Evolutionary conservation across 1,284 basidiomycete genomes (phyloP).

Genomic region (Trichosporon faecale): DNA sequence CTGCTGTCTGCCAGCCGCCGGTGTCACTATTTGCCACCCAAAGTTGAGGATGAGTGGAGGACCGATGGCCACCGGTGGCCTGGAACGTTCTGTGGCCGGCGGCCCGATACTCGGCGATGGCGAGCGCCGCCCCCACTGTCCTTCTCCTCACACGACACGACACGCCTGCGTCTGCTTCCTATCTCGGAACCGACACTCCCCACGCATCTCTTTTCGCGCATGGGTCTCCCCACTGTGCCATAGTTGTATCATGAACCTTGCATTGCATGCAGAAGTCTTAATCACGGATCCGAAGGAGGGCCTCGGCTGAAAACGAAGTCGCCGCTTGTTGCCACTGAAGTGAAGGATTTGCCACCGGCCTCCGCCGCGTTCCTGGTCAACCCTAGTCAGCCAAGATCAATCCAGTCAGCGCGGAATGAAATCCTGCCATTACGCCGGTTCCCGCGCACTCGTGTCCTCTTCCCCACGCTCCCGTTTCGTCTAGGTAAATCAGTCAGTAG

Average conservation of each 20-base stretch:
- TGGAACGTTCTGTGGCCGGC: neutral
- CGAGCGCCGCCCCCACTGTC: neutral
- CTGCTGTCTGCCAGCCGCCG: neutral
- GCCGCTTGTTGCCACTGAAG: neutral
- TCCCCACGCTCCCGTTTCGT: too few relatives aligned
- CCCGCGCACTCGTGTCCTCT: neutral
- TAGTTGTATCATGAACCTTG: neutral
- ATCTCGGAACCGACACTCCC: neutral
- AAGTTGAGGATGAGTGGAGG: too few relatives aligned
- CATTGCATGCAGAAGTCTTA: neutral
- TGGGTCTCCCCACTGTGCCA: neutral
- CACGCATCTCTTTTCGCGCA: neutral
- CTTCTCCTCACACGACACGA: too few relatives aligned
- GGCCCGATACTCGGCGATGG: neutral
- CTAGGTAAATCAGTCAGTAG: too few relatives aligned
- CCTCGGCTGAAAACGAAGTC: neutral
- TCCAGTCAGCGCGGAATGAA: neutral
- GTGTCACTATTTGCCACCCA: neutral
- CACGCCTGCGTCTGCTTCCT: neutral
- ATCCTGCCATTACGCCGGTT: neutral
- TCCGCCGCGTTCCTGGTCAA: too few relatives aligned
- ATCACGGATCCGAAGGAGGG: neutral
- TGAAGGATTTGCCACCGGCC: slow-evolving; percentile 2
- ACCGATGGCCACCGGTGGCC: neutral
- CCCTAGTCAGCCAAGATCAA: too few relatives aligned